phyloP scores from a whole-genome alignment of 2,329 filamentous ascomycete genomes.

The Aurifilum marmelostoma region DNA sequence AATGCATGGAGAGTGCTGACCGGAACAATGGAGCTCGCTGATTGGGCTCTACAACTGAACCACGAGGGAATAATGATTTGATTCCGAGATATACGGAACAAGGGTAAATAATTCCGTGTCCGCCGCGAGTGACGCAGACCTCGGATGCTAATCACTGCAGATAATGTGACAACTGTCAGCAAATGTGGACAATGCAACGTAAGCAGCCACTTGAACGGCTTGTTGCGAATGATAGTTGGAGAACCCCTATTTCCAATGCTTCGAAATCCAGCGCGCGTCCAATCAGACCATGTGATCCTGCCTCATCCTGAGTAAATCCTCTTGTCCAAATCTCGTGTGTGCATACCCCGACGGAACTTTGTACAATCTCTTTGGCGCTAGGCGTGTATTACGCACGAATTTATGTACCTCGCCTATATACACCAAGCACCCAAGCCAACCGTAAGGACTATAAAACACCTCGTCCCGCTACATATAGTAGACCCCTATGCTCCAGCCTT shows the following conservation, averaged over 20 bases:
- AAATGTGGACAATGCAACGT: neutral
- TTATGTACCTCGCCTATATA: too few relatives aligned
- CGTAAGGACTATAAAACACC: neutral
- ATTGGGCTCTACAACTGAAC: too few relatives aligned
- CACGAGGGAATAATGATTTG: neutral
- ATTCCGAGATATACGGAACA: neutral
- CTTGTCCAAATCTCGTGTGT: too few relatives aligned
- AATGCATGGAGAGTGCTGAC: neutral
- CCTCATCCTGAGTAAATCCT: too few relatives aligned
- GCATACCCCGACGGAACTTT: too few relatives aligned
- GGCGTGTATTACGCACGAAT: too few relatives aligned
- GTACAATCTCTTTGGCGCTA: neutral
- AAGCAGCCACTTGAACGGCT: neutral
- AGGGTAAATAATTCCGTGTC: neutral
- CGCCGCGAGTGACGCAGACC: neutral
- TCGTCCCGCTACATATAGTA: neutral
- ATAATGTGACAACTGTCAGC: neutral
- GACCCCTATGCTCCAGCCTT: neutral
- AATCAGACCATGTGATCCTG: neutral
- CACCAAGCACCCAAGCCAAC: neutral
- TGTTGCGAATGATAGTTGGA: neutral
- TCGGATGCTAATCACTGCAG: neutral
- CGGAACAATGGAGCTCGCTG: too few relatives aligned
- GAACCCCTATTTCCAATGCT: neutral
- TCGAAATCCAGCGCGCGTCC: neutral